phyloP scores from a whole-genome alignment of 768 basidiomycete species.

The Tulasnella sp. region DNA sequence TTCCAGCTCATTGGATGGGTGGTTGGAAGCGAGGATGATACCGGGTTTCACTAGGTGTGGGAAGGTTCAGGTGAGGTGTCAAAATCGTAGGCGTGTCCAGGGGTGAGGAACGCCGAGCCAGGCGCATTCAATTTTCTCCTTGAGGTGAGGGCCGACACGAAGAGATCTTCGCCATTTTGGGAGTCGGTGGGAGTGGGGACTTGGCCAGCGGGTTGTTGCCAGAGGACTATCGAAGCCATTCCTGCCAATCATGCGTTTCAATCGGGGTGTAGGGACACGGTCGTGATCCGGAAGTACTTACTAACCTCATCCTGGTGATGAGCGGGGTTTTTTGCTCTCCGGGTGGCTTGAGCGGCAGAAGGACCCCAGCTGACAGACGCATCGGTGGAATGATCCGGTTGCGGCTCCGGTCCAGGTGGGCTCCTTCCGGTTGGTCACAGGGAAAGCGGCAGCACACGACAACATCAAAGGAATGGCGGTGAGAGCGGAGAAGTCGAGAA shows the following conservation, averaged over 20 bases:
- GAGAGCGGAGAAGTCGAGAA: too few relatives aligned
- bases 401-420: neutral
- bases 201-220: constrained; percentile 40
- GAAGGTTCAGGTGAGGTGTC: constrained; percentile 33
- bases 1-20: constrained; percentile 77
- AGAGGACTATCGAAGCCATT: constrained; percentile 1
- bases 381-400: constrained; percentile 15
- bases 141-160: constrained; percentile 37
- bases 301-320: constrained; percentile 87
- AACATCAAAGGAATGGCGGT: too few relatives aligned
- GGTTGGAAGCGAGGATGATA: constrained; percentile 46
- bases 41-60: constrained; percentile 25
- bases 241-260: constrained; percentile 34
- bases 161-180: constrained; percentile 59
- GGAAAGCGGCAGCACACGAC: too few relatives aligned
- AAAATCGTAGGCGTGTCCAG: constrained; percentile 18
- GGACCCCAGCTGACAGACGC: constrained; percentile 44
- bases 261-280: neutral
- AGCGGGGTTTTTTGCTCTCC: constrained; percentile 89
- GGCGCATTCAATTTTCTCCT: constrained; percentile 41
- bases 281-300: constrained; percentile 43
- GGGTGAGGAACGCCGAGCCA: constrained; percentile 48
- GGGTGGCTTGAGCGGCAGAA: constrained; percentile 75
- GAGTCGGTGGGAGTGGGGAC: constrained; percentile 36
- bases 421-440: too few relatives aligned